Percentiles rank a stretch among this genome's conserved stretches.
These are phyloP conservation scores for Sistotremastrum niveocremeum DNA, from an alignment of 768 basidiomycete species.

Conservation along the genomic window DNA sequence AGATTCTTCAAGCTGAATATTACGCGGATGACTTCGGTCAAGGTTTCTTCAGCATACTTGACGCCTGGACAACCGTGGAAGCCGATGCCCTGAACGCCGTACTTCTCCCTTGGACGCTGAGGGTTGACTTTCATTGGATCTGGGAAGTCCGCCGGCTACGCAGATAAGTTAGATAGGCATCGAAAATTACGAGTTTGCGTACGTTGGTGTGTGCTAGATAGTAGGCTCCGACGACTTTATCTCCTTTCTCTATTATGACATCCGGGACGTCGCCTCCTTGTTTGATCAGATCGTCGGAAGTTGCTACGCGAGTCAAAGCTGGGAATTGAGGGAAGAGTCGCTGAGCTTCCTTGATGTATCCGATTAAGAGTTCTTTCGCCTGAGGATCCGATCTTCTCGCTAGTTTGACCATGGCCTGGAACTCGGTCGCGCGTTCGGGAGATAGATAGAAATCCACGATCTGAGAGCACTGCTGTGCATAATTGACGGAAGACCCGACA, in stretches of 20 bases:
- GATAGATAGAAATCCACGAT: slow-evolving; percentile 43
- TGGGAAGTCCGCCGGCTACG: slow-evolving; percentile 28
- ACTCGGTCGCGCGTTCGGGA: slow-evolving; percentile 24
- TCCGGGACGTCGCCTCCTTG: slow-evolving; percentile 23
- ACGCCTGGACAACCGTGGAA: slow-evolving; percentile 7
- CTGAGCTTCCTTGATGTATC: slow-evolving; percentile 41
- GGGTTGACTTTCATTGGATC: slow-evolving; percentile 28
- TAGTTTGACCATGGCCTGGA: slow-evolving; percentile 24
- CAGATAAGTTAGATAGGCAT: background rate
- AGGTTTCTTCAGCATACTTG: slow-evolving; percentile 3
- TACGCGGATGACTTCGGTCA: slow-evolving; percentile 6
- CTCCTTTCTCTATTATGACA: slow-evolving; percentile 25
- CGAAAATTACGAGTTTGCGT: background rate
- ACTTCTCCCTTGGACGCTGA: slow-evolving; percentile 19
- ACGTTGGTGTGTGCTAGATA: slow-evolving; percentile 31
- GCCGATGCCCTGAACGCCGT: slow-evolving; percentile 14
- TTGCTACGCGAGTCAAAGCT: slow-evolving; percentile 27
- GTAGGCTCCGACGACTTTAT: slow-evolving; percentile 27
- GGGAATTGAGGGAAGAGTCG: slow-evolving; percentile 28
- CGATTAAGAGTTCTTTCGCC: slow-evolving; percentile 25
- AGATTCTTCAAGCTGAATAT: slow-evolving; percentile 8
- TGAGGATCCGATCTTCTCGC: slow-evolving; percentile 18
- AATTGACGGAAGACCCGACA: slow-evolving; percentile 32
- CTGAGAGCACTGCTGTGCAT: slow-evolving; percentile 25
- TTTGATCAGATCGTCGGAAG: slow-evolving; percentile 20